These are phyloP conservation scores for Perkinsus chesapeaki DNA, from an alignment of 169 alveolate genomes.

Conservation along the genomic window DNA sequence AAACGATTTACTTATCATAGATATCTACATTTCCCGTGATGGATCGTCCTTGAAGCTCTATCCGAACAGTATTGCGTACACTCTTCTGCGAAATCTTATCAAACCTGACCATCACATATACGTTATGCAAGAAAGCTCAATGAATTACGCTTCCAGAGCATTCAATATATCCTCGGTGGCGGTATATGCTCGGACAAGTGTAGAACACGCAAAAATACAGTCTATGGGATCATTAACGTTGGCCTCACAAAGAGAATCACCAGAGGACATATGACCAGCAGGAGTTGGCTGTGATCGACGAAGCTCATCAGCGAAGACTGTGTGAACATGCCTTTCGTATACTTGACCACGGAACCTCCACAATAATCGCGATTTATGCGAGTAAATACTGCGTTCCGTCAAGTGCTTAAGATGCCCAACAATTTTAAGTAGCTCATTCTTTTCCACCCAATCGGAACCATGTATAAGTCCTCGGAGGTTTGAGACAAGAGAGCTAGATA, in stretches of 20 bases:
- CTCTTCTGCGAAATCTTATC: neutral
- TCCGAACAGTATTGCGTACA: neutral
- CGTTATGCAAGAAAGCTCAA: neutral
- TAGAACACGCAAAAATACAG: neutral
- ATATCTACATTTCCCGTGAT: neutral
- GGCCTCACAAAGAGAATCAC: neutral
- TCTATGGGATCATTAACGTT: neutral
- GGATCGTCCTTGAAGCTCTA: neutral
- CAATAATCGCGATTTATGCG: neutral
- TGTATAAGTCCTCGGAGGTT: neutral
- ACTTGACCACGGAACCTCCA: neutral
- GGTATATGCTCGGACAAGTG: neutral
- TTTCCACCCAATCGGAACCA: neutral
- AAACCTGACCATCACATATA: neutral
- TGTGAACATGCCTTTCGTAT: neutral
- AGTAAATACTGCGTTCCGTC: neutral
- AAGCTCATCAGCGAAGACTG: neutral
- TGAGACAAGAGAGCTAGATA: neutral
- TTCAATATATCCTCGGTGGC: neutral
- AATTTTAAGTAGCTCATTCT: neutral
- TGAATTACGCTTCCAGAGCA: neutral
- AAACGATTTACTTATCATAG: neutral
- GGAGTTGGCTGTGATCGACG: neutral
- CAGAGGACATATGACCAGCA: neutral
- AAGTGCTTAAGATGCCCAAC: neutral